Evolutionary conservation across 257 asterid genomes (phyloP), one percentile per base, ranked within the genome.

Genomic region (Forsythia suspensa): DNA sequence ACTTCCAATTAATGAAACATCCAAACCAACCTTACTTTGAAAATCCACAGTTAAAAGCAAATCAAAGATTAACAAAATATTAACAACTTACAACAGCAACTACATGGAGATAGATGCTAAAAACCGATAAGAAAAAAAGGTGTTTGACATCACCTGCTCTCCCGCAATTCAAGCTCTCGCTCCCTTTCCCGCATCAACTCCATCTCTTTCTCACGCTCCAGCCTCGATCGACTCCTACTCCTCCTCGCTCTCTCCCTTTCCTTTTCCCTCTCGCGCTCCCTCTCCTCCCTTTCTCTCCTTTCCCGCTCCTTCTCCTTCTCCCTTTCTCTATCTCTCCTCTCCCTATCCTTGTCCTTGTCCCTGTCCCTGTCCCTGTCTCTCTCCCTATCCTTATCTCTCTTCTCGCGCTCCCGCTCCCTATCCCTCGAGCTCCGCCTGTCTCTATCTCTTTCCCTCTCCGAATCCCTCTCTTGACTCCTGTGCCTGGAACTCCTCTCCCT

Each of bases 111-210:
- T 18, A 34, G 16, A 80, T 77, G 15, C 66, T 42, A 15, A 67
- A 63, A 9, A 12, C 42, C n/a, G 41, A 13, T 1, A 40, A 73
- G 34, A 77, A 71, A 37, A 67, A 81, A 82, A 63, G 79, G 72
- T 40, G 24, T 51, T 20, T 43, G 51, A 79, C 77, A 80, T 89
- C 89, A 96, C 99, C 99, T 96, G 98, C 85, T 89, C 46, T 96
- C 99, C 5, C 40, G 70, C 70, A 63, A 63, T 63, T 63, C 70
- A 21, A 63, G 70, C 79, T 91, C 97, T 6, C 95, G 94, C 85
- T 93, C 98, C 70, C 86, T 88, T 73, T 90, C 97, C 84, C 89
- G 86, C 72, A 84, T 3, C 88, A 84, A 46, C 61, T 92, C 97
- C 83, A 69, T 83, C 87, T 93, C 98, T 81, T 86, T 83, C 79